Evolutionary conservation across 1,284 basidiomycete genomes (phyloP).

Genomic region (Prillingera fragicola): DNA sequence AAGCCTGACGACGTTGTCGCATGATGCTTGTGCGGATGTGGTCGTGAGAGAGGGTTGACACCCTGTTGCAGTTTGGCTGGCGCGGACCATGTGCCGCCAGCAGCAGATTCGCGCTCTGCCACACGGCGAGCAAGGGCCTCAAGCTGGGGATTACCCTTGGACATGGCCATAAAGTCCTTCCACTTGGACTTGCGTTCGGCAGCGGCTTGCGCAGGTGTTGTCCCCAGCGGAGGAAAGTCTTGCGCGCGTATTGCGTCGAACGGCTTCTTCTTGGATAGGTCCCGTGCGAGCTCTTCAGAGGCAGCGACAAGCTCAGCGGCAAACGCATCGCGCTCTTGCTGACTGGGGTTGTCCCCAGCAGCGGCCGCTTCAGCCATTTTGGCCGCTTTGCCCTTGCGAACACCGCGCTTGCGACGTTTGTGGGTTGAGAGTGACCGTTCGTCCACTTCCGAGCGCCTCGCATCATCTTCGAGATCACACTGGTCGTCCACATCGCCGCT

Average conservation of each 20-base stretch:
- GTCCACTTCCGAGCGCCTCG: slow-evolving; percentile 19
- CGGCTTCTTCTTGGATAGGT: slow-evolving; percentile 53
- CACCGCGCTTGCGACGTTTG: slow-evolving; percentile 47
- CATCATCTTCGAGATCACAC: neutral
- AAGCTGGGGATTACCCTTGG: slow-evolving; percentile 43
- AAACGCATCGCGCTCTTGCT: slow-evolving; percentile 41
- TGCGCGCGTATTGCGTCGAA: slow-evolving; percentile 28
- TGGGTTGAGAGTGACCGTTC: slow-evolving; percentile 35
- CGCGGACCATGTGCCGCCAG: slow-evolving; percentile 40
- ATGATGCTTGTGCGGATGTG: neutral
- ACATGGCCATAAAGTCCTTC: slow-evolving; percentile 44
- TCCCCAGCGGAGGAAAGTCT: slow-evolving; percentile 46
- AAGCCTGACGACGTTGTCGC: slow-evolving; percentile 22
- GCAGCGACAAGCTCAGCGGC: slow-evolving; percentile 68
- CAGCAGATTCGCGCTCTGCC: slow-evolving; percentile 35
- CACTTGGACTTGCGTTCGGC: slow-evolving; percentile 44
- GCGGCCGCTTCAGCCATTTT: slow-evolving; percentile 40
- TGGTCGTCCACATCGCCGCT: neutral
- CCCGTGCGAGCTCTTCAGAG: slow-evolving; percentile 73
- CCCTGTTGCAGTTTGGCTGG: slow-evolving; percentile 44
- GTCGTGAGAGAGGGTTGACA: neutral
- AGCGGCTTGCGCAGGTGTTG: slow-evolving; percentile 34
- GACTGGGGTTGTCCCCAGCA: slow-evolving; percentile 19
- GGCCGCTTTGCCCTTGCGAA: slow-evolving; percentile 48
- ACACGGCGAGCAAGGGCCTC: slow-evolving; percentile 42